Evolutionary conservation across 1,284 basidiomycete genomes (phyloP), one percentile per base, ranked within the genome.

Genomic region (Golubevia sp.): DNA sequence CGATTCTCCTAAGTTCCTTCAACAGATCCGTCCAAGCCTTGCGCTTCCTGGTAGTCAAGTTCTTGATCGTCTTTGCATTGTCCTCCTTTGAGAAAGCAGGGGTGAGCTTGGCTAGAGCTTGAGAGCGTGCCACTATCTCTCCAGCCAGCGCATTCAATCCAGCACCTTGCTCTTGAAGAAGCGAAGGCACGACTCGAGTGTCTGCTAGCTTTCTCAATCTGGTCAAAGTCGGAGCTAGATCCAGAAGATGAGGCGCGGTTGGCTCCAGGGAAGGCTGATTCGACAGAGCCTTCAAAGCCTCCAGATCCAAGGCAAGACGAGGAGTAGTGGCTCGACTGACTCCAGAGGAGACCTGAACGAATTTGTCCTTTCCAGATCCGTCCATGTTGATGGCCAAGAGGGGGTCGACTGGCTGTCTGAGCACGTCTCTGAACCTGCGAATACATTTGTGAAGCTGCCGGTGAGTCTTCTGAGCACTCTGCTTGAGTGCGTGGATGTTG

Each of bases 401-500:
- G n/a, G 73, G 77, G 24, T 82, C 84, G n/a, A 84, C 87, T 0
- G 94, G 91, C 81, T 93, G 90, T 55, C 91, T 89, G 11, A 99
- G 87, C 24, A 94, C 85, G 55, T 93, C 91, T n/a, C 94, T 89
- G 86, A 96, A 97, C 85, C 93, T 97, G 66, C 93, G 89, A 67
- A 98, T 89, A 70, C 90, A 89, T 84, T 92, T 94, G 88, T 95
- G 96, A 13, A 99, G 86, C 70, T 95, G 92, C 66, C 90, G 90
- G 84, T 99, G 97, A 1, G 93, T 94, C 78, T 89, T 91, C 72
- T 91, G 89, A 0, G 96, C 95, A 75, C 94, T 98, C 67, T 92
- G 90, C 83, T 92, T 92, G 68, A 99, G 87, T 2, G 97, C 94
- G 70, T 93, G 92, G 8, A 99, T 91, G 76, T 99, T 99, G 79